phyloP scores from a whole-genome alignment of 1,284 basidiomycete genomes.

The Trametes sp. region DNA sequence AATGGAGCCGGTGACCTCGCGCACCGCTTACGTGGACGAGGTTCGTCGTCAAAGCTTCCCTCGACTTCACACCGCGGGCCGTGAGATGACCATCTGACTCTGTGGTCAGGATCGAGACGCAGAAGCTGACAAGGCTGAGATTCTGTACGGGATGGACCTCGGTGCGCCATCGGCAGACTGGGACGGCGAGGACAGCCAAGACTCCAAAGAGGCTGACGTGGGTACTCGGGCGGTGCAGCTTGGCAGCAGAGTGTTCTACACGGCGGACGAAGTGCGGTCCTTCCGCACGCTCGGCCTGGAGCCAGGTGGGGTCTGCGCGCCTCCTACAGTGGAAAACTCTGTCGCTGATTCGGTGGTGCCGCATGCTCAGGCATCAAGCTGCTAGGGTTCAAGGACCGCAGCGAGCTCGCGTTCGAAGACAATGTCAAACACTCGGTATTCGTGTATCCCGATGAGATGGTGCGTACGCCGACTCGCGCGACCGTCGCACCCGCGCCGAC shows the following conservation, averaged over 20 bases:
- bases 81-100: conserved; percentile 1
- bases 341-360: conserved; percentile 18
- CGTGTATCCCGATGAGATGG: conserved; percentile 92
- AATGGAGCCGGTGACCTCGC: conserved; percentile 76
- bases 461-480: conserved; percentile 43
- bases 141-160: conserved; percentile 69
- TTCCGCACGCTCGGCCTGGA: conserved; percentile 83
- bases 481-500: neutral
- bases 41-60: conserved; percentile 48
- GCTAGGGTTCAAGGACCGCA: conserved; percentile 89
- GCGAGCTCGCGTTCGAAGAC: conserved; percentile 81
- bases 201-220: conserved; percentile 31
- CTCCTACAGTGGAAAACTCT: conserved; percentile 40
- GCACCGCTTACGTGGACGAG: conserved; percentile 82
- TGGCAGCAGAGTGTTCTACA: conserved; percentile 77
- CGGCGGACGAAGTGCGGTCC: conserved; percentile 81
- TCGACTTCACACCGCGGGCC: neutral
- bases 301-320: conserved; percentile 61
- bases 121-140: conserved; percentile 62
- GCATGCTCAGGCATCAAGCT: conserved; percentile 70
- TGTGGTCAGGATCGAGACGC: conserved; percentile 56
- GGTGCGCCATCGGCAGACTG: conserved; percentile 54
- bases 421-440: conserved; percentile 93
- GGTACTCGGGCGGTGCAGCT: conserved; percentile 53
- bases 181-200: conserved; percentile 53